Percentiles rank a stretch among this genome's conserved stretches.
These are phyloP conservation scores for Beta vulgaris DNA, from an alignment of 148 eudicot species.

Conservation along the genomic window DNA sequence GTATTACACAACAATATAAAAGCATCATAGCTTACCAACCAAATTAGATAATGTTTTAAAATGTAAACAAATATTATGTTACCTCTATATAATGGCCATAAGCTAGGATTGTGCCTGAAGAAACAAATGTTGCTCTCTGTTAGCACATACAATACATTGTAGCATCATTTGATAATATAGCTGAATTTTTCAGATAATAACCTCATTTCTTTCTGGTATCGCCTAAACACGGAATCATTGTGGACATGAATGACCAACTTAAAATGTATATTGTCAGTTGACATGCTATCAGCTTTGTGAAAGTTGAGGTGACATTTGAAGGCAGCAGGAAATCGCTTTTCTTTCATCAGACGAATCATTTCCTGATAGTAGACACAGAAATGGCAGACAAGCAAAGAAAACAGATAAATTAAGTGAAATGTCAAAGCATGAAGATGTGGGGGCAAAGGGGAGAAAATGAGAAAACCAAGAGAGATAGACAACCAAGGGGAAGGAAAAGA, in stretches of 20 bases:
- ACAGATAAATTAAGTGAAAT: neutral
- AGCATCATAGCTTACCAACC: neutral
- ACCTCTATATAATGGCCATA: slow-evolving; percentile 99
- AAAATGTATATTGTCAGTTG: slow-evolving; percentile 55
- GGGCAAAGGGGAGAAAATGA: neutral
- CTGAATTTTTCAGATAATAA: slow-evolving; percentile 17
- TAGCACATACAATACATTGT: slow-evolving; percentile 19
- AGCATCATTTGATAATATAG: neutral
- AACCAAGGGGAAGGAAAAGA: neutral
- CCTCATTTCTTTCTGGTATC: slow-evolving; percentile 98
- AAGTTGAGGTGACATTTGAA: slow-evolving; percentile 81
- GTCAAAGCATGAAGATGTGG: neutral
- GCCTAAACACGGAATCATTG: slow-evolving; percentile 72
- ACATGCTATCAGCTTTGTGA: slow-evolving; percentile 49
- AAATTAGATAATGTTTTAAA: neutral
- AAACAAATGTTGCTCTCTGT: slow-evolving; percentile 20
- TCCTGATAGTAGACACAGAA: slow-evolving; percentile 47
- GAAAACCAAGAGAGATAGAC: neutral
- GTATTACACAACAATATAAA: no score
- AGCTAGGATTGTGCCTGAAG: slow-evolving; percentile 71
- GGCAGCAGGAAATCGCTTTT: slow-evolving; percentile 72
- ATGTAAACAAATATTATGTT: slow-evolving; percentile 11
- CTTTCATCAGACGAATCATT: slow-evolving; percentile 80
- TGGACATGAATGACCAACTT: slow-evolving; percentile 95
- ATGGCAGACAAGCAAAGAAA: neutral